Base-by-base conservation (phyloP, 805 yeast species). In the Nakazawaea pomicola region DNA sequence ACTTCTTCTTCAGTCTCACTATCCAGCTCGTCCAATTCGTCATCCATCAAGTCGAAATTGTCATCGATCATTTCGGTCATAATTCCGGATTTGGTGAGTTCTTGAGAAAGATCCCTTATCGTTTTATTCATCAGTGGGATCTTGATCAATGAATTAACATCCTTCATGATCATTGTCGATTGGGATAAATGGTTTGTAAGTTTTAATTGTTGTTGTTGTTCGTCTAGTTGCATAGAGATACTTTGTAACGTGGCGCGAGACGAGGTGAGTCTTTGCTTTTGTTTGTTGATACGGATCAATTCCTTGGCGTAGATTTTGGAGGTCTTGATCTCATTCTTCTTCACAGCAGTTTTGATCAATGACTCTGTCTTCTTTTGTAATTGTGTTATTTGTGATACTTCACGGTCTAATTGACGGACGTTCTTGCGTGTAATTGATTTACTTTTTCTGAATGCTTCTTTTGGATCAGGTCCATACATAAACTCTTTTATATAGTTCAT, bases 41-140 rank as follows among this genome's bases (percentile, higher is more conserved):
- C 87, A 16, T 74, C 80, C 44, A 76, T 62, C 37, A 69, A 62
- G 46, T 90, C 98, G 45, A 91, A 68, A 47, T 86, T 79, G 56
- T 93, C 99, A 43, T 85, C 88, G 57, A 90, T 81, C 98, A 93
- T 93, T 57, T 93, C 99, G 50, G 86, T 87, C 40, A 93, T 88
- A 33, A 93, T 75, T 0, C 93, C 93, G 10, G 85, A 76, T 60
- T 82, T 84, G 77, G 85, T 80, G 52, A 91, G 70, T 62, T 93
- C 99, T 54, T 76, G 81, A 45, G 91, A 85, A 43, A 93, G 64
- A 51, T 83, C 95, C 54, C 83, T 83, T 85, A 91, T 88, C 0
- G 95, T 81, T 9, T 76, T 78, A 51, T 79, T 78, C 40, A 93
- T 62, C 49, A 83, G 89, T 0, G 98, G 97, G 40, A 93, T 57